Conservation (phyloP, 2,329 filamentous ascomycete species). For the Leptographium flavum region DNA sequence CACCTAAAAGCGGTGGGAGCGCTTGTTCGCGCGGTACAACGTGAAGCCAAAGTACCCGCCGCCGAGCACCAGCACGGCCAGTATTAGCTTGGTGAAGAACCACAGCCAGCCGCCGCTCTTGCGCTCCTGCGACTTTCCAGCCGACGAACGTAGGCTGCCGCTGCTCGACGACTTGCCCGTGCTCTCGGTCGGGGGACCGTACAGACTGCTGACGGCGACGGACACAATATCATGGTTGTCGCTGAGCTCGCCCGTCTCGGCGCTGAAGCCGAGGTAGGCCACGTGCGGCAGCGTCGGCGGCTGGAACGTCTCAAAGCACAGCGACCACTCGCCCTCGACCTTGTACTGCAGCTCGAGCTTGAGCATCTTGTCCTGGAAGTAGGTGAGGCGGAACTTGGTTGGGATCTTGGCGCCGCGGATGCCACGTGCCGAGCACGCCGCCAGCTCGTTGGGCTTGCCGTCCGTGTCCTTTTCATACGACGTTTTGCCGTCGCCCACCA, state of each 20-base stretch:
- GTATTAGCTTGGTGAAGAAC: conserved; percentile 66
- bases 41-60: conserved; percentile 80
- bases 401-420: conserved; percentile 67
- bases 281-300: conserved; percentile 66
- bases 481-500: conserved; percentile 85
- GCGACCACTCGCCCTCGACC: conserved; percentile 70
- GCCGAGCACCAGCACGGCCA: conserved; percentile 55
- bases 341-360: conserved; percentile 92
- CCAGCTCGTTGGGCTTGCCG: conserved; percentile 83
- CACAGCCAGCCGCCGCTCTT: conserved; percentile 41
- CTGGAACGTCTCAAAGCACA: conserved; percentile 67
- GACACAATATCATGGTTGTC: conserved; percentile 97
- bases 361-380: conserved; percentile 91
- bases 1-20: conserved; percentile 39
- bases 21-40: conserved; percentile 56
- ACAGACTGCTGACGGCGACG: conserved; percentile 76
- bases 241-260: conserved; percentile 88
- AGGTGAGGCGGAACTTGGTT: conserved; percentile 78
- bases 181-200: conserved; percentile 37
- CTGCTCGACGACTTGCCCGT: conserved; percentile 9
- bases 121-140: conserved; percentile 24
- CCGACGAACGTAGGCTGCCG: conserved; percentile 10
- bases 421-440: conserved; percentile 87
- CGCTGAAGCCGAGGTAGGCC: conserved; percentile 62
- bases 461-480: conserved; percentile 87